Evolutionary conservation across 2,329 filamentous ascomycete species (phyloP).

Genomic region (Amesomyces nigricolor): DNA sequence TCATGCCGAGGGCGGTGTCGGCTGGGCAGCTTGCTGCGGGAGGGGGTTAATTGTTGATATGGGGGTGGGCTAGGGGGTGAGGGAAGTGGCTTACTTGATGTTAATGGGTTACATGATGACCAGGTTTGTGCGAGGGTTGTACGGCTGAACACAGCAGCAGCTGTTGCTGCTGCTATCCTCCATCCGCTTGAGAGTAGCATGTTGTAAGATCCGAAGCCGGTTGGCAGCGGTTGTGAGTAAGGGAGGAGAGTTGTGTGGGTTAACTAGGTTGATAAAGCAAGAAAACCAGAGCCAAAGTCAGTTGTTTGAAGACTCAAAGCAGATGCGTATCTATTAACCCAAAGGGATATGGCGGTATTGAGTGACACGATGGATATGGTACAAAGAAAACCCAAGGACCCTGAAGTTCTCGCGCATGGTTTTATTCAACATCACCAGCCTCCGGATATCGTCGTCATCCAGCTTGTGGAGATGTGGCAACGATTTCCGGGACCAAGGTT

Average conservation of each 20-base stretch:
- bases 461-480: conserved; percentile 1
- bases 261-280: no score
- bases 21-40: conserved; percentile 57
- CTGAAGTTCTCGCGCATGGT: background rate
- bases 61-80: background rate
- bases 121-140: conserved; percentile 30
- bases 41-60: conserved; percentile 19
- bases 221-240: no score
- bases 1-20: conserved; percentile 74
- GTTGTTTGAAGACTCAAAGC: background rate
- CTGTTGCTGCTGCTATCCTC: conserved; percentile 20
- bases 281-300: no score
- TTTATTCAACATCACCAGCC: conserved; percentile 12
- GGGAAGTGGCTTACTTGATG: conserved; percentile 25
- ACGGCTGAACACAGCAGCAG: conserved; percentile 20
- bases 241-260: no score
- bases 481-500: background rate
- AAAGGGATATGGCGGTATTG: background rate
- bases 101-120: conserved; percentile 31
- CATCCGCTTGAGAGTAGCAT: conserved; percentile 24
- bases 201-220: background rate
- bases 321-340: background rate
- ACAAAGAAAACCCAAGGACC: background rate
- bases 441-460: conserved; percentile 11
- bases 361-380: background rate